phyloP scores from a whole-genome alignment of 2,329 filamentous ascomycete genomes.

The Cordyceps militaris region DNA sequence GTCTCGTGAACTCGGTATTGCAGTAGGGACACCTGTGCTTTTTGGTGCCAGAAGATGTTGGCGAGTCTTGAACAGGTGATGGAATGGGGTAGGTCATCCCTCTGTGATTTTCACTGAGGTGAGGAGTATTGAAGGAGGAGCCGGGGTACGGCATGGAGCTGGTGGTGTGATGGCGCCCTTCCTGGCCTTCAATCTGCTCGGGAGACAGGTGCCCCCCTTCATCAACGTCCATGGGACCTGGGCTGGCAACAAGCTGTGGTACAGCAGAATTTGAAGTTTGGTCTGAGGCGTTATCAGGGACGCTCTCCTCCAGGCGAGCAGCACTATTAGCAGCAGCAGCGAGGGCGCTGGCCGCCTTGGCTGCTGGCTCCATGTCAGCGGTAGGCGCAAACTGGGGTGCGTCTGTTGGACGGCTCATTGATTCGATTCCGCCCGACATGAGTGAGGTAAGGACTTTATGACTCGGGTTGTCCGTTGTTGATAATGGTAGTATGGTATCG shows the following conservation, averaged over 20 bases:
- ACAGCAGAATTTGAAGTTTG: slow-evolving; percentile 33
- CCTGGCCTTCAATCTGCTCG: slow-evolving; percentile 39
- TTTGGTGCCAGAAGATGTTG: slow-evolving; percentile 61
- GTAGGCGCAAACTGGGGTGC: slow-evolving; percentile 38
- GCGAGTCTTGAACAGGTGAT: slow-evolving; percentile 34
- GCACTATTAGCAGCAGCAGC: slow-evolving; percentile 27
- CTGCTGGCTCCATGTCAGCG: slow-evolving; percentile 35
- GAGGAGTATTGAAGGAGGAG: slow-evolving; percentile 35
- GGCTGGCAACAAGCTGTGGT: slow-evolving; percentile 42
- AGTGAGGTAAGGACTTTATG: slow-evolving; percentile 47
- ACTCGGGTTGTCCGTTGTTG: slow-evolving; percentile 46
- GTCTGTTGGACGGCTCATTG: slow-evolving; percentile 51
- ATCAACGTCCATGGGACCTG: slow-evolving; percentile 49
- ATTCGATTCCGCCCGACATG: slow-evolving; percentile 44
- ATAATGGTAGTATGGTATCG: slow-evolving; percentile 30
- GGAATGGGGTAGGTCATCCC: slow-evolving; percentile 54
- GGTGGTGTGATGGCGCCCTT: slow-evolving; percentile 43
- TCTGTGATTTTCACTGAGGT: slow-evolving; percentile 41
- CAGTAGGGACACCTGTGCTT: slow-evolving; percentile 97
- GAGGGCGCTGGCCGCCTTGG: slow-evolving; percentile 29
- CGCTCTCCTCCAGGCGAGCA: slow-evolving; percentile 29
- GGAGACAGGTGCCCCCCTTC: slow-evolving; percentile 27
- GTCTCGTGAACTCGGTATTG: slow-evolving; percentile 90
- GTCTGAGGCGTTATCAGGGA: slow-evolving; percentile 36
- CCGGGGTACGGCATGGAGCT: slow-evolving; percentile 50